phyloP scores from a whole-genome alignment of 352 stramenopile genomes.

The Phytophthora capsici region DNA sequence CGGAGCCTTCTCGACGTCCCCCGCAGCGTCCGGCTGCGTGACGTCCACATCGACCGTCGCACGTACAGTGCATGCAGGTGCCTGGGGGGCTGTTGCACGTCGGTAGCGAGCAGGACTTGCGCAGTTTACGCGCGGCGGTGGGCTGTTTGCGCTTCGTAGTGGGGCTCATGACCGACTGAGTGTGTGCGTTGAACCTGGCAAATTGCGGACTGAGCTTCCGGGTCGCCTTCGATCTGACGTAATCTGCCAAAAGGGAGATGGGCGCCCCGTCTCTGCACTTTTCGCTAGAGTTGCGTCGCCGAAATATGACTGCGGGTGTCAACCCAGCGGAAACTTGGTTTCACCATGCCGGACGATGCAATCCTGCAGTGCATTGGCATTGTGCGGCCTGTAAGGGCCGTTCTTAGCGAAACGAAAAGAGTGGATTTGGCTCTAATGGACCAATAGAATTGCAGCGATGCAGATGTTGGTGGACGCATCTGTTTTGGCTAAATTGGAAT shows the following conservation, averaged over 20 bases:
- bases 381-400: constrained; percentile 13
- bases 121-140: constrained; percentile 51
- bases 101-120: constrained; percentile 75
- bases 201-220: constrained; percentile 30
- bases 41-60: constrained; percentile 70
- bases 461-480: no score
- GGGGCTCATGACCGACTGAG: neutral
- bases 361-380: neutral
- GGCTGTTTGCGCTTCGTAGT: constrained; percentile 24
- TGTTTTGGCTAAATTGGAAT: no score
- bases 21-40: constrained; percentile 64
- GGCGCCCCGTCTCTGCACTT: constrained; percentile 8
- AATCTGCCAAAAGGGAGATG: constrained; percentile 11
- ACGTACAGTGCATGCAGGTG: constrained; percentile 87
- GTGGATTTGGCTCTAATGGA: no score
- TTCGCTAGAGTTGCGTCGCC: constrained; percentile 36
- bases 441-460: no score
- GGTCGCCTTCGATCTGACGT: constrained; percentile 15
- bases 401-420: no score
- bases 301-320: constrained; percentile 26
- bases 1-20: constrained; percentile 65
- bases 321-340: constrained; percentile 11
- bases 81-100: constrained; percentile 57
- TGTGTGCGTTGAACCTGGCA: constrained; percentile 5
- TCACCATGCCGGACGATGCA: constrained; percentile 1